Conservation (phyloP, 2,329 filamentous ascomycete species). For the Chaetomiaceae sp. region DNA sequence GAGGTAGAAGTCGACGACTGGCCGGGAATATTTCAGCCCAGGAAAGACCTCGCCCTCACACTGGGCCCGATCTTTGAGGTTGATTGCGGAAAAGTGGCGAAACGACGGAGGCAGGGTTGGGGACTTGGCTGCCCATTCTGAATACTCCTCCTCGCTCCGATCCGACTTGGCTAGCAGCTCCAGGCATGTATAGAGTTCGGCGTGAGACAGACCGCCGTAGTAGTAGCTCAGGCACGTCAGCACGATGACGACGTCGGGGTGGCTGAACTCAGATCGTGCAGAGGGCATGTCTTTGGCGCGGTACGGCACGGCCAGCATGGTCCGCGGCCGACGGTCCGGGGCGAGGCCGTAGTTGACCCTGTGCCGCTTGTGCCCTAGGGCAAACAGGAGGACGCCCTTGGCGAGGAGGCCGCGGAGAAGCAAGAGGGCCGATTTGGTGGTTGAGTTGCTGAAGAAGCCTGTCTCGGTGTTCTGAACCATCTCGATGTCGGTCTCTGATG, state of each 20-base stretch:
- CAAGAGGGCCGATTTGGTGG: conserved; percentile 38
- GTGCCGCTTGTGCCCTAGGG: conserved; percentile 59
- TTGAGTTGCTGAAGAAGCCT: conserved; percentile 37
- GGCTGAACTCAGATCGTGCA: conserved; percentile 60
- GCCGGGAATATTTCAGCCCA: conserved; percentile 45
- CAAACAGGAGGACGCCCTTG: conserved; percentile 54
- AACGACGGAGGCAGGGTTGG: too few species aligned
- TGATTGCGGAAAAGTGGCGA: conserved; percentile 43
- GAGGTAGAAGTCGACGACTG: conserved; percentile 55
- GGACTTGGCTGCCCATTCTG: too few species aligned
- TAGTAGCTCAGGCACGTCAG: conserved; percentile 66
- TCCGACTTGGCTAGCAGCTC: conserved; percentile 49
- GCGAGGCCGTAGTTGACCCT: conserved; percentile 62
- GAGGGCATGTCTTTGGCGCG: conserved; percentile 61
- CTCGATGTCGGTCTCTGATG: conserved; percentile 30
- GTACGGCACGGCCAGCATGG: conserved; percentile 53
- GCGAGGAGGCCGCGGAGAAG: conserved; percentile 60
- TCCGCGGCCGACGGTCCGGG: conserved; percentile 39
- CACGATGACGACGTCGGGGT: conserved; percentile 61
- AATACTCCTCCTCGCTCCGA: conserved; percentile 52
- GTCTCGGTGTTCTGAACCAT: conserved; percentile 32
- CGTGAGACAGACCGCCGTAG: conserved; percentile 49
- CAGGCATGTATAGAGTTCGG: conserved; percentile 47
- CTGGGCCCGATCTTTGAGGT: conserved; percentile 49
- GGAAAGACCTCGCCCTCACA: conserved; percentile 49